Base-by-base conservation (phyloP, 1,284 basidiomycete species). In the Cutaneotrichosporon sp. region DNA sequence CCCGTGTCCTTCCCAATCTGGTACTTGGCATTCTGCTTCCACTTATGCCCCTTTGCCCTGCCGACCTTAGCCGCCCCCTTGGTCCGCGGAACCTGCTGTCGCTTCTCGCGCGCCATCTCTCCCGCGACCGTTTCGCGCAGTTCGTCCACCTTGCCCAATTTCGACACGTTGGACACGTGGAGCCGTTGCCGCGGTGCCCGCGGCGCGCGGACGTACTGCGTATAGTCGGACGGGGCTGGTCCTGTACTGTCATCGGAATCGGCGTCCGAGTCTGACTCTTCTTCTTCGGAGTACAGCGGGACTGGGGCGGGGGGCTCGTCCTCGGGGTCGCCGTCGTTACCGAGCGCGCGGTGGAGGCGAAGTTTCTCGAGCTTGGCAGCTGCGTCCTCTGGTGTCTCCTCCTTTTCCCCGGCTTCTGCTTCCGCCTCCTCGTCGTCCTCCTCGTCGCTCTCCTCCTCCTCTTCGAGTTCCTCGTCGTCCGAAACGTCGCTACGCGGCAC, bases 11-110 rank as follows among this genome's bases (percentile, higher is more conserved):
- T 39, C 37, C 46, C 37, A 14, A 25, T 27, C 19, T 38, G 37
- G 27, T 49, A 49, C 19, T 19, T 12, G 1, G 37, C 37, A 20
- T 37, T 49, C 4, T 35, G 24, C 75, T 90, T 92, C 56, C 84
- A 86, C 71, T 93, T 92, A 68, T 86, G 88, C 16, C 90, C 90
- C 63, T 84, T 83, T 19, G 83, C 78, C 39, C 87, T 79, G 24
- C 89, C 89, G 25, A 81, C 83, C 56, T 82, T 79, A 53, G 80
- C 79, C 5, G 79, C 78, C 10, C 80, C 79, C 57, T 84, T 82
- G 68, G 84, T 85, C 1, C 84, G 81, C 70, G 90, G 86, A 67
- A 85, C 81, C 67, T 87, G 88, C 54, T 84, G 80, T 51, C 82
- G 79, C n/a, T 81, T 79, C 2, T 81, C 81, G 65, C 82, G 85